phyloP scores from a whole-genome alignment of 768 basidiomycete species.

The Mycena haematopus region DNA sequence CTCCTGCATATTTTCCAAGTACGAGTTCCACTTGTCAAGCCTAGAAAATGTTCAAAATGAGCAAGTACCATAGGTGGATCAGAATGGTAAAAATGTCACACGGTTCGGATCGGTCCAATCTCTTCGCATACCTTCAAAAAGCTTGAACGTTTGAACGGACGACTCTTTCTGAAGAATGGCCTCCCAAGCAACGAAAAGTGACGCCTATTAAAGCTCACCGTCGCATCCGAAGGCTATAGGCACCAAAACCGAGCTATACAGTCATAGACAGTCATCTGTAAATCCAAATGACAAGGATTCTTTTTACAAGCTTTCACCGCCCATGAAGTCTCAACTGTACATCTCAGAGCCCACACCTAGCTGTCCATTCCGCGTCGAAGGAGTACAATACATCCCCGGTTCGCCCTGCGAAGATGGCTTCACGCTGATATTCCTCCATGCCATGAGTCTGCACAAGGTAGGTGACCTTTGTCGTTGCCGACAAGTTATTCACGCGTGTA shows the following conservation, averaged over 20 bases:
- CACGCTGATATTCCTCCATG: slow-evolving; percentile 16
- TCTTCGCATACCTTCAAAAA: too few species aligned
- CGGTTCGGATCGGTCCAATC: too few species aligned
- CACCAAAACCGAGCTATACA: background rate
- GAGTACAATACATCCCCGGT: slow-evolving; percentile 3
- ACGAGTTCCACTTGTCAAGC: slow-evolving; percentile 50
- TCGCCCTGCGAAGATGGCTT: slow-evolving; percentile 12
- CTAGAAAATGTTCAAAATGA: slow-evolving; percentile 34
- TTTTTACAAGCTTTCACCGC: background rate
- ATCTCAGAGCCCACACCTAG: slow-evolving; percentile 6
- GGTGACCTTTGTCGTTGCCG: background rate
- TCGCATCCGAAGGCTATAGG: too few species aligned
- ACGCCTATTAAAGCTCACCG: too few species aligned
- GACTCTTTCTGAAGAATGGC: too few species aligned
- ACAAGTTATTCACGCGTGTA: background rate
- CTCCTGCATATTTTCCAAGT: slow-evolving; percentile 48
- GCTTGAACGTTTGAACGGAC: too few species aligned
- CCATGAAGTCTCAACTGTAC: slow-evolving; percentile 11
- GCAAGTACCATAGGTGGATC: background rate
- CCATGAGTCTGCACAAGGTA: slow-evolving; percentile 18
- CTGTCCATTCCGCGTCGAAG: slow-evolving; percentile 15
- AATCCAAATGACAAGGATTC: background rate
- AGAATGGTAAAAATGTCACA: slow-evolving; percentile 36
- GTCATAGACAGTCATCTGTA: background rate
- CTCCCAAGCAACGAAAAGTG: too few species aligned